Conservation (phyloP, 305 asterid species). For the Ajuga reptans region DNA sequence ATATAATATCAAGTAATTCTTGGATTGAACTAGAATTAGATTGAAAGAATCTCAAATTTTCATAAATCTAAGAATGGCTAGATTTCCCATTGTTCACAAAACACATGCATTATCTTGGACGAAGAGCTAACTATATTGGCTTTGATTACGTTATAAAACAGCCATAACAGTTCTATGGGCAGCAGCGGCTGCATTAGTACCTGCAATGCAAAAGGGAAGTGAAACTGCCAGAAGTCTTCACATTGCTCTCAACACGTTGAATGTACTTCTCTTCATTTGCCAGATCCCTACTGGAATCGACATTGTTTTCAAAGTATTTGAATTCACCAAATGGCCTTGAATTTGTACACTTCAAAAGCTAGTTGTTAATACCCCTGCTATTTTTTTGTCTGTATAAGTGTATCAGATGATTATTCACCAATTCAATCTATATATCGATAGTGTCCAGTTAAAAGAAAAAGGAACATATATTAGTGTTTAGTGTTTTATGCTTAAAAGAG, state of each 20-base stretch:
- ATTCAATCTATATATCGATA: not conserved
- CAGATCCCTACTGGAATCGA: constrained; percentile 90
- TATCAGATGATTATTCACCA: constrained; percentile 6
- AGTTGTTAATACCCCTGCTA: not conserved
- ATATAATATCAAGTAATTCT: too few species aligned
- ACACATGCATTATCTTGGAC: not conserved
- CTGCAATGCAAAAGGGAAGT: constrained; percentile 87
- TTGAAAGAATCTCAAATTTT: too few species aligned
- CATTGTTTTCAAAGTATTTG: constrained; percentile 63
- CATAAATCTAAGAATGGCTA: not conserved
- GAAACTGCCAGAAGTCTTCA: constrained; percentile 88
- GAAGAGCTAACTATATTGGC: not conserved
- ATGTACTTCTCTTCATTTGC: constrained; percentile 60
- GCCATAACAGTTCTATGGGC: constrained; percentile 90
- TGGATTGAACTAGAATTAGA: too few species aligned
- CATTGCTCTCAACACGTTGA: constrained; percentile 55
- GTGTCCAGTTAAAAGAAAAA: not conserved
- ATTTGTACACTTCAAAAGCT: not conserved
- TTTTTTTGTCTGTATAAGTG: constrained; percentile 3
- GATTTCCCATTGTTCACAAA: not conserved
- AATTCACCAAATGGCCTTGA: constrained; percentile 88
- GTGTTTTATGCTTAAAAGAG: not conserved
- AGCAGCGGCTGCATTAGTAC: constrained; percentile 84
- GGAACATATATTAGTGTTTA: not conserved
- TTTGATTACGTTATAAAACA: constrained; percentile 26